Percentiles rank a stretch among this genome's conserved stretches.
phyloP scores from a whole-genome alignment of 257 asterid species.

The Solanum commersonii region DNA sequence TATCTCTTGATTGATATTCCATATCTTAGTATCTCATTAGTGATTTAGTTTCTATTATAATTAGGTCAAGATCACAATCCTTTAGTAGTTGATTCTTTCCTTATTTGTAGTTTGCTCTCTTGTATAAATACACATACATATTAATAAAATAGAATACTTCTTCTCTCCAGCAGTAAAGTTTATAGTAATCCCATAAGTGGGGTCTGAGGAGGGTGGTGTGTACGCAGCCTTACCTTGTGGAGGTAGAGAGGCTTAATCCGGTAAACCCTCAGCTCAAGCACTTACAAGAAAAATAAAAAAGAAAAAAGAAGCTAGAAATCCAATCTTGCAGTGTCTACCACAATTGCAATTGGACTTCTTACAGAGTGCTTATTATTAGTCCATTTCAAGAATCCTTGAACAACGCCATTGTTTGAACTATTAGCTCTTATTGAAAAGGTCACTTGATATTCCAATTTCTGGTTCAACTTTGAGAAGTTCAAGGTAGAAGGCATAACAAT shows the following conservation, averaged over 20 bases:
- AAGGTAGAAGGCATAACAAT: conserved; percentile 20
- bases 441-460: conserved; percentile 21
- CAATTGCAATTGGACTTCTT: conserved; percentile 22
- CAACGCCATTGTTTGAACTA: background rate
- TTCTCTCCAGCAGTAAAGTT: too few relatives aligned
- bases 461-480: conserved; percentile 11
- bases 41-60: too few relatives aligned
- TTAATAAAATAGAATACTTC: too few relatives aligned
- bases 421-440: conserved; percentile 1
- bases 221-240: background rate
- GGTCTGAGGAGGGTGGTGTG: background rate
- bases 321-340: background rate
- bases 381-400: conserved; percentile 37
- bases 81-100: too few relatives aligned
- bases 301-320: background rate
- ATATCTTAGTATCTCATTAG: too few relatives aligned
- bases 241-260: background rate
- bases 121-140: too few relatives aligned
- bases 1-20: too few relatives aligned
- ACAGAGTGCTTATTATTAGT: conserved; percentile 14
- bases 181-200: background rate
- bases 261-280: background rate
- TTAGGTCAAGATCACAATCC: too few relatives aligned
- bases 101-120: too few relatives aligned
- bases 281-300: background rate